These are phyloP conservation scores for Aspergillus aculeatinus DNA, from an alignment of 2,329 filamentous ascomycete genomes.

Conservation along the genomic window DNA sequence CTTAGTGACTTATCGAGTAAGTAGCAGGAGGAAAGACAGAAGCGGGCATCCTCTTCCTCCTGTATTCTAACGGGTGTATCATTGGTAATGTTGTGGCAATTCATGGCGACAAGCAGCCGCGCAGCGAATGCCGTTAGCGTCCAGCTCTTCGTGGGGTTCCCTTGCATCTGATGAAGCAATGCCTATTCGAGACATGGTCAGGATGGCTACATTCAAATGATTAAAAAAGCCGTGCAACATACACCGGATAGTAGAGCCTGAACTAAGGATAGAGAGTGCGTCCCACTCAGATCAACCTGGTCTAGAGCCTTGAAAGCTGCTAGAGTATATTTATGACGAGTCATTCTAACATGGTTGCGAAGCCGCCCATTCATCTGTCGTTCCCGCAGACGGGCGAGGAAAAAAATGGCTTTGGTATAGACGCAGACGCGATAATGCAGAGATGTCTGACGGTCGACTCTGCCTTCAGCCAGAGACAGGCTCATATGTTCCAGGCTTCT, in stretches of 20 bases:
- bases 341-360: too few species aligned
- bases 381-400: neutral
- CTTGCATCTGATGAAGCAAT: too few species aligned
- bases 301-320: neutral
- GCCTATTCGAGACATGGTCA: too few species aligned
- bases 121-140: too few species aligned
- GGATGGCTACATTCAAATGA: too few species aligned
- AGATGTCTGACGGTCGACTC: neutral
- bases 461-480: neutral
- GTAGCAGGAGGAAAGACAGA: neutral
- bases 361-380: neutral
- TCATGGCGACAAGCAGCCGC: too few species aligned
- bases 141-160: too few species aligned
- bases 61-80: neutral
- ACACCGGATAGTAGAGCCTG: too few species aligned
- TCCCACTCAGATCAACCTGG: neutral
- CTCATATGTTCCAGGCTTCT: neutral
- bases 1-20: neutral
- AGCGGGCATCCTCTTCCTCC: neutral
- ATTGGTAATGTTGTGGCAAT: too few species aligned
- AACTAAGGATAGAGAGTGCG: neutral
- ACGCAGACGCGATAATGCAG: conserved; percentile 3
- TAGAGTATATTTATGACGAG: neutral
- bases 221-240: too few species aligned
- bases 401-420: neutral